Base-by-base conservation (phyloP, 768 basidiomycete species). In the Tricholoma bakamatsutake region DNA sequence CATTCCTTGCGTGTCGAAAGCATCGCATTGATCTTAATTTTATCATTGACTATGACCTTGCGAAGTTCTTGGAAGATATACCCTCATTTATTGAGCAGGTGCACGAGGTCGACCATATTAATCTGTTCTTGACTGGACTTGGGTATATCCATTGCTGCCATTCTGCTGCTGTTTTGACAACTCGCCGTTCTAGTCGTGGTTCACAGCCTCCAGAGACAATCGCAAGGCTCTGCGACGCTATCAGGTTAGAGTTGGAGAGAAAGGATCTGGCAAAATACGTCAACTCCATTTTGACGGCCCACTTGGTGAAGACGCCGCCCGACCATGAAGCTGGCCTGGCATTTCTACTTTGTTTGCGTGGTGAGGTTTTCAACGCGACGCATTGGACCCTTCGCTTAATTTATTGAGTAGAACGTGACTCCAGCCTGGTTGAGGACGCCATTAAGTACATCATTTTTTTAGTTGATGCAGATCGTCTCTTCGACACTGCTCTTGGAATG, bases 361-460 rank as follows among this genome's bases (percentile, higher is more conserved):
- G 95, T 94, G 53, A 30, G 52, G 28, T 12, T 46, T 46, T 35
- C 53, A 27, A 17, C 21, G 4, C 7, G 13, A n/a, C 13, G 17
- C 34, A 2, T n/a, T 10, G 7, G 4, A 57, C 45, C 17, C 24
- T 47, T 54, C 76, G 74, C 50, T 51, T 5, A 40, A 58, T 35
- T 43, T 27, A 34, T 45, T 7, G 28, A 31, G 37, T 55, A 87
- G 67, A 80, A 28, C 72, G 76, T 8, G 79, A 91, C 59, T 83
- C 89, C 0, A 78, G 83, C 27, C 69, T 93, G 2, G 91, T 97
- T 12, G 95, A 99, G 66, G 95, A 98, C 56, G 97, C 97, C 5
- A 90, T 98, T 64, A 98, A 95, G 67, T 99, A 98, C 66, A 88
- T 98, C 67, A 98, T 98, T 68, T 99, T 98, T 78, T 81, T 99